phyloP scores from a whole-genome alignment of 805 yeast species.

The Hanseniaspora hatyaiensis region DNA sequence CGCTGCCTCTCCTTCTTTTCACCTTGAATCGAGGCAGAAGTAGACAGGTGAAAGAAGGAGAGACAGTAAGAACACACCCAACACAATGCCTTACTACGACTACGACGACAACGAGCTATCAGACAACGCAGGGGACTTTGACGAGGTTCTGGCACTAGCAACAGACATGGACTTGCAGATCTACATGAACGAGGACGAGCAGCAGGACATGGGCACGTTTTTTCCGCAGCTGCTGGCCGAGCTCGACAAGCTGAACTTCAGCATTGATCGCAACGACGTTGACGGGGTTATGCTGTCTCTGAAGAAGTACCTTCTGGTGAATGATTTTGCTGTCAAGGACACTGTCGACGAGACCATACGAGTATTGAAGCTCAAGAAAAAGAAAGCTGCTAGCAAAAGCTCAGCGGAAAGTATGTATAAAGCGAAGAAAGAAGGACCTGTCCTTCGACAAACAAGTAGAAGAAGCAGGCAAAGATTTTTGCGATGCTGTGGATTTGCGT shows the following conservation, averaged over 20 bases:
- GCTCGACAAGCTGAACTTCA: constrained; percentile 2
- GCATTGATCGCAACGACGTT: neutral
- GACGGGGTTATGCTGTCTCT: constrained; percentile 3
- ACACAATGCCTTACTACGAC: constrained; percentile 10
- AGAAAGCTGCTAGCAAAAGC: neutral
- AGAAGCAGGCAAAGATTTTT: too few relatives aligned
- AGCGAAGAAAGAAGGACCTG: too few relatives aligned
- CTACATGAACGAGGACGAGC: constrained; percentile 8
- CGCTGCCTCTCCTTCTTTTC: too few relatives aligned
- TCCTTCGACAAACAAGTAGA: too few relatives aligned
- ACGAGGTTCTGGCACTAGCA: constrained; percentile 1
- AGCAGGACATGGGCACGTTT: neutral
- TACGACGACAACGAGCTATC: constrained; percentile 2
- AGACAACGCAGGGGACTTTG: neutral
- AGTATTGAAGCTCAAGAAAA: constrained; percentile 8
- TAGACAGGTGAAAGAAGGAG: neutral
- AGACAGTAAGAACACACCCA: neutral
- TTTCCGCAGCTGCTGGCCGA: neutral
- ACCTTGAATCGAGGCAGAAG: neutral
- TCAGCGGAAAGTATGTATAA: constrained; percentile 8
- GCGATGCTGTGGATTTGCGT: too few relatives aligned
- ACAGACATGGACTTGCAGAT: constrained; percentile 13
- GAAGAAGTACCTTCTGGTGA: constrained; percentile 8
- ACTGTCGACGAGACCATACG: neutral
- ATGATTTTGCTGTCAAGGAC: constrained; percentile 4